Evolutionary conservation across 2,329 filamentous ascomycete species (phyloP), one percentile per base, ranked within the genome.

Genomic region (Aspergillus piperis): DNA sequence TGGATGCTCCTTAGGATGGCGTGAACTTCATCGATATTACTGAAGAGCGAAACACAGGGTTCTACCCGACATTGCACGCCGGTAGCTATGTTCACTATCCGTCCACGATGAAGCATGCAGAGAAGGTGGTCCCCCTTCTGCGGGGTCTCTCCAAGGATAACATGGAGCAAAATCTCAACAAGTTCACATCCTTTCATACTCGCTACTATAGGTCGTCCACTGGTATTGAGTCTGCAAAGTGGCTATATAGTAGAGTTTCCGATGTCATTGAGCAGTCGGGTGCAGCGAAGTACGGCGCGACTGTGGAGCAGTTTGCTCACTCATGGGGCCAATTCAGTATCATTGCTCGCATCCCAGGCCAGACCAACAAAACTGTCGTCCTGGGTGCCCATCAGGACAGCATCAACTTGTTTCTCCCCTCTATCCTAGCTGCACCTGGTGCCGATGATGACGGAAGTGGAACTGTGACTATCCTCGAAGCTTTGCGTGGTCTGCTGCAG

Each of bases 391-490:
- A 97, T 76, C 93, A 96, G 75, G 94, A 98, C 76, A 96, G 91
- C 70, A 96, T 96, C 78, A 98, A 98, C 78, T 83, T 96, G 49
- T 96, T 92, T 80, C 78, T 96, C 11, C 94, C 93, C 0, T 91
- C 89, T 2, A 81, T 96, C 38, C 83, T 97, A 36, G 86, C 90
- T 13, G 93, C 94, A 0, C 94, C 94, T 0, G 94, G 94, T 49
- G 93, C 94, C n/a, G 95, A 98, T 68, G 94, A 98, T 68, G 94
- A 97, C 73, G 94, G 93, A 64, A 92, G 90, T 67, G 92, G 92
- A 59, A 95, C 92, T 2, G 92, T 98, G 19, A 98, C 94, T 8
- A 98, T 96, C 67, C 86, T 98, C 56, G 94, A 99, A 78, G 91
- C 92, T 3, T 85, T 99, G 71, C 87, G 92, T 38, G 89, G 91